Base-by-base conservation (phyloP, 441 rosid genomes). In the Croton laevigatus region DNA sequence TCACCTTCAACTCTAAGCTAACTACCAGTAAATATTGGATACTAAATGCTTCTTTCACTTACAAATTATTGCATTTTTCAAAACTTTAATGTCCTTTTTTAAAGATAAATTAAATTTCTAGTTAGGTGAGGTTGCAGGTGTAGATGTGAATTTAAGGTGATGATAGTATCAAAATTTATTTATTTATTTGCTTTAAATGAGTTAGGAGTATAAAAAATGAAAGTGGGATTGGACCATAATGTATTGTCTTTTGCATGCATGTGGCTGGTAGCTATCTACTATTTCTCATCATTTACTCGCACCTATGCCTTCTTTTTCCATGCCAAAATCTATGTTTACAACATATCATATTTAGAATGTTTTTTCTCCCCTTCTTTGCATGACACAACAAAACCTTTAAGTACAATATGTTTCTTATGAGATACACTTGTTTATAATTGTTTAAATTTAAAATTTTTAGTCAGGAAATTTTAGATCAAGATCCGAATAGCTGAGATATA, bases 191-290 rank as follows among this genome's bases (percentile, higher is more conserved):
- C 54, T 62, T 8, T 20, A 54, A 53, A 66, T 74, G 70, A 71
- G 32, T 38, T 8, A 8, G 27, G 17, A 40, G 52, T 16, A 20
- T 48, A 8, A 20, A 51, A 8, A 65, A 65, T 72, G 65, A 60
- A 37, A 27, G 52, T 63, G 40, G 40, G 74, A 52, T 55, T 60
- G 71, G 66, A 46, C 76, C 55, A 51, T 75, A 52, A 62, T 51
- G 46, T 44, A 13, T 22, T 72, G 49, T 53, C 62, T 37, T 38
- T 62, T 40, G 60, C 77, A 62, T 65, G 79, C 82, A 79, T 66
- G 75, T 79, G 75, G 51, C 23, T 32, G 34, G 67, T 34, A 51
- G 22, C 46, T 60, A 23, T 17, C n/a, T 17, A 63, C 36, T 20
- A 71, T 62, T 38, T 38, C 49, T n/a, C 32, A 32, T 51, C 71